phyloP scores from a whole-genome alignment of 345 rosid genomes.

The Ricinus communis region DNA sequence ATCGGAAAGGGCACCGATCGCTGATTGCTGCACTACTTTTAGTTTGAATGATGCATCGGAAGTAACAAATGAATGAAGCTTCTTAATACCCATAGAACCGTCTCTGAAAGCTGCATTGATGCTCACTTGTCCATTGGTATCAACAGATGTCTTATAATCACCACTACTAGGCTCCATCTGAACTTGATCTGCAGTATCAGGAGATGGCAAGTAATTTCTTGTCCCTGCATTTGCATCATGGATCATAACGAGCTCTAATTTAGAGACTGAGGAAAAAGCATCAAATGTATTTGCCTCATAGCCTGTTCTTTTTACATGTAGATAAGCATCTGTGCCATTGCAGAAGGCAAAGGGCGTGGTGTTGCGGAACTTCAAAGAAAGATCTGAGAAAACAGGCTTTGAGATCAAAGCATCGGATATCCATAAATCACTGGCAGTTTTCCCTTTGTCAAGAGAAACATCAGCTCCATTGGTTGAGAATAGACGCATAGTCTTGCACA shows the following conservation, averaged over 20 bases:
- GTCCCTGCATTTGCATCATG: neutral
- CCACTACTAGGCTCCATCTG: neutral
- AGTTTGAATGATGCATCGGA: slow-evolving; percentile 13
- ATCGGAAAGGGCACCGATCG: neutral
- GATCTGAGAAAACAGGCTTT: neutral
- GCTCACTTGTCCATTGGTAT: neutral
- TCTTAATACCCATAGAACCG: neutral
- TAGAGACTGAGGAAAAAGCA: neutral
- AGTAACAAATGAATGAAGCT: neutral
- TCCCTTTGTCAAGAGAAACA: neutral
- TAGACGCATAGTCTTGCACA: neutral
- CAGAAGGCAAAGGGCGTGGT: too few species aligned
- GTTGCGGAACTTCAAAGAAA: neutral
- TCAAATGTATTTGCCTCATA: neutral
- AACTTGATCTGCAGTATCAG: neutral
- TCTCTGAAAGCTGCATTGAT: neutral
- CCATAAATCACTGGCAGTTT: neutral
- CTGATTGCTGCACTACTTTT: slow-evolving; percentile 6
- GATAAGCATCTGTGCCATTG: neutral
- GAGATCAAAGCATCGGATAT: slow-evolving; percentile 1
- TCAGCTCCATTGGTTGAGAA: neutral
- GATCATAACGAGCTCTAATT: neutral
- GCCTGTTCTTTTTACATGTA: neutral
- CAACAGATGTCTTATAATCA: neutral
- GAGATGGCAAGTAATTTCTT: neutral